These are phyloP conservation scores for Poa annua DNA, from an alignment of 176 grass and related monocot genomes.

Conservation along the genomic window DNA sequence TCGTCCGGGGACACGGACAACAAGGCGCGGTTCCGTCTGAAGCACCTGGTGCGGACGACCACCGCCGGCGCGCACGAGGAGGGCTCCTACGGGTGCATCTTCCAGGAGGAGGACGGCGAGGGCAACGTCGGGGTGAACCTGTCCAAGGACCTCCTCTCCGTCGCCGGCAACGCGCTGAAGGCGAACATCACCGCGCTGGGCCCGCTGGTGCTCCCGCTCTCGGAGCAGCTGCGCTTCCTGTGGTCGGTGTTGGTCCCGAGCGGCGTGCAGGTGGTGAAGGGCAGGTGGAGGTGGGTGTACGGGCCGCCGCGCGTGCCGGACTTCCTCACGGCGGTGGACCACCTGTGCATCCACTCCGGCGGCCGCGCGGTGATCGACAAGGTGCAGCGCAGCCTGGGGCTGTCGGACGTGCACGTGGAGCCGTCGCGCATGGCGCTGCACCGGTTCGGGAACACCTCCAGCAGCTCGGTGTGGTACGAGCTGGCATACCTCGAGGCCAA, in stretches of 20 bases:
- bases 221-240: conserved; percentile 62
- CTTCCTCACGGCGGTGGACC: background rate
- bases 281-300: conserved; percentile 12
- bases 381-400: conserved; percentile 53
- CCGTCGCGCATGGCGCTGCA: conserved; percentile 73
- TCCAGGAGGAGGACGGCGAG: conserved; percentile 54
- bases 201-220: conserved; percentile 54
- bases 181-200: conserved; percentile 58
- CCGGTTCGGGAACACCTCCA: conserved; percentile 66
- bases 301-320: conserved; percentile 58
- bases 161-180: conserved; percentile 6
- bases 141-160: conserved; percentile 51
- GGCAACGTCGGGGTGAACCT: conserved; percentile 53
- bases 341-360: conserved; percentile 8
- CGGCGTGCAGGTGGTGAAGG: conserved; percentile 40
- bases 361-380: conserved; percentile 5
- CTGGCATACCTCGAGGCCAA: conserved; percentile 74
- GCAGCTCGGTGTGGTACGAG: conserved; percentile 71
- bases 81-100: conserved; percentile 52
- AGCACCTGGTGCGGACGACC: conserved; percentile 49
- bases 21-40: conserved; percentile 50
- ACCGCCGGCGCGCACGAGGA: conserved; percentile 43
- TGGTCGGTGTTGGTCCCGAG: conserved; percentile 34
- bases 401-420: conserved; percentile 65
- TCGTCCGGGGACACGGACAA: background rate